Percentiles rank a stretch among this genome's conserved stretches.
Evolutionary conservation across 805 yeast species (phyloP).

Genomic region (Sporopachydermia quercuum): DNA sequence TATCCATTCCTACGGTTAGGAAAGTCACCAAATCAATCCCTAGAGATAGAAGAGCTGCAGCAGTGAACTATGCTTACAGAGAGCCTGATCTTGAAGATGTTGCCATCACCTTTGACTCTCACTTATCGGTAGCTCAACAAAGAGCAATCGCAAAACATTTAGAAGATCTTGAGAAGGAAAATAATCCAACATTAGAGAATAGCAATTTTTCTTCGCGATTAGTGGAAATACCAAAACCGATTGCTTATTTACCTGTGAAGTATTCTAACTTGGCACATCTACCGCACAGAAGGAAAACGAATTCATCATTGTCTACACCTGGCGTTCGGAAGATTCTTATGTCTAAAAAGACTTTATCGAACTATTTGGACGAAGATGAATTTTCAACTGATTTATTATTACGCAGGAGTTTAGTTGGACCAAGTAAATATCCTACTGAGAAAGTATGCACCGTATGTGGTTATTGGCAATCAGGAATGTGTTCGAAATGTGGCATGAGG

Average conservation of each 20-base stretch:
- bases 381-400: conserved; percentile 15
- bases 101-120: background rate
- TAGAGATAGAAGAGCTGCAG: background rate
- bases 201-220: conserved; percentile 10
- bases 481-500: conserved; percentile 21
- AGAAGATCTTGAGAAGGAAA: conserved; percentile 20
- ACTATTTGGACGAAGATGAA: conserved; percentile 26
- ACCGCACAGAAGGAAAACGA: conserved; percentile 1
- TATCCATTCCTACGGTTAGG: background rate
- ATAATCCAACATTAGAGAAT: conserved; percentile 17
- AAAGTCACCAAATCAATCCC: background rate
- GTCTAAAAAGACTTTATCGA: conserved; percentile 21
- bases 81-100: background rate
- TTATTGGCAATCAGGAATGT: conserved; percentile 19
- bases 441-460: conserved; percentile 25
- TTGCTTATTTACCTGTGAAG: conserved; percentile 1
- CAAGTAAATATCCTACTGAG: conserved; percentile 22
- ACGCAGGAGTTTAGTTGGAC: conserved; percentile 16
- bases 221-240: conserved; percentile 17
- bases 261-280: conserved; percentile 1
- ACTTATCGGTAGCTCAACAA: conserved; percentile 2
- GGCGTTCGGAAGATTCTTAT: conserved; percentile 19
- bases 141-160: conserved; percentile 12
- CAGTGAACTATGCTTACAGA: background rate
- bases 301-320: conserved; percentile 4